phyloP scores from a whole-genome alignment of 805 yeast species.

The Wickerhamomyces bovis region DNA sequence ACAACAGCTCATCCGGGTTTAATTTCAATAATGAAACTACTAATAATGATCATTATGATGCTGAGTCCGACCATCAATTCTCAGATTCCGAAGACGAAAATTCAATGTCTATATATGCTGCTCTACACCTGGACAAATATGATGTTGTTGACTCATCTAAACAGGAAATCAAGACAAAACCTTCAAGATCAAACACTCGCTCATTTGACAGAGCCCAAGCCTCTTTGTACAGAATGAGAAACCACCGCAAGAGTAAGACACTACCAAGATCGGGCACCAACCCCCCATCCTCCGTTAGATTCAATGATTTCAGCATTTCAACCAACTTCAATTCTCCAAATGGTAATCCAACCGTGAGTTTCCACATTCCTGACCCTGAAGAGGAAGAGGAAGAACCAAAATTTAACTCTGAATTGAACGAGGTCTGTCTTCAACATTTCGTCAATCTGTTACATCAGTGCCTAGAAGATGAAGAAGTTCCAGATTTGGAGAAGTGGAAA shows the following conservation, averaged over 20 bases:
- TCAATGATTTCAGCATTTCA: constrained; percentile 7
- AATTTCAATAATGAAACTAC: constrained; percentile 18
- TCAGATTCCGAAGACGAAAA: constrained; percentile 51
- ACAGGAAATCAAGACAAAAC: constrained; percentile 26
- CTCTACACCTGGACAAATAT: constrained; percentile 34
- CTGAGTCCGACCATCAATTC: constrained; percentile 4
- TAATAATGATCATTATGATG: constrained; percentile 2
- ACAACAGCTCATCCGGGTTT: constrained; percentile 12
- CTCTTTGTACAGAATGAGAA: constrained; percentile 53
- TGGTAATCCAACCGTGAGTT: constrained; percentile 19
- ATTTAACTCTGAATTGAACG: constrained; percentile 26
- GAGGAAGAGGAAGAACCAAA: constrained; percentile 3
- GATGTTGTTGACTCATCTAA: constrained; percentile 26
- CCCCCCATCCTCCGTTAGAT: constrained; percentile 14
- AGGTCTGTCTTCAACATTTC: constrained; percentile 37
- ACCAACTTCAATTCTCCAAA: constrained; percentile 26
- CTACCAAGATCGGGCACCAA: constrained; percentile 29
- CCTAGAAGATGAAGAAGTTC: constrained; percentile 53
- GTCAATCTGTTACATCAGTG: constrained; percentile 51
- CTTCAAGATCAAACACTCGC: constrained; percentile 34
- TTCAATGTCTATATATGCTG: constrained; percentile 60
- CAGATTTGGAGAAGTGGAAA: constrained; percentile 53
- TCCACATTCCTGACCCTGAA: neutral
- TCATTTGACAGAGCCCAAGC: constrained; percentile 63
- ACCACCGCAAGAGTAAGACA: constrained; percentile 48